Conservation (phyloP, 2,329 filamentous ascomycete species). For the Zymoseptoria tritici region DNA sequence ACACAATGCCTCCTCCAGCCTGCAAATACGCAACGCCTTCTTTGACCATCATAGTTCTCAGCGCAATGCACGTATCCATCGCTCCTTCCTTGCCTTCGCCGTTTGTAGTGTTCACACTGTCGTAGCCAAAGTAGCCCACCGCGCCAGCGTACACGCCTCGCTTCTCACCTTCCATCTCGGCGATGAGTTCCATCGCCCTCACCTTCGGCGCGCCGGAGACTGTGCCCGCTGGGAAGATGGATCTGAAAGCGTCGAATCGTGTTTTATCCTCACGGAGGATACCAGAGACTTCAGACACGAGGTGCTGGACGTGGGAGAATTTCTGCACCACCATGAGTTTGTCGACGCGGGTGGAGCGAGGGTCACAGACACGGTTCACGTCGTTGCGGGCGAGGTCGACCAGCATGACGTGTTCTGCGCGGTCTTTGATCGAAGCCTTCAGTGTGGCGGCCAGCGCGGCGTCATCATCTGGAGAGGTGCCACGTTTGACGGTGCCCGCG, state of each 20-base stretch:
- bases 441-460: slow-evolving; percentile 69
- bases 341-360: slow-evolving; percentile 81
- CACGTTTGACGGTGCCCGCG: slow-evolving; percentile 87
- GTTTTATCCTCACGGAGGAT: slow-evolving; percentile 76
- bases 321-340: slow-evolving; percentile 88
- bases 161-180: slow-evolving; percentile 89
- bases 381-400: slow-evolving; percentile 95
- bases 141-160: slow-evolving; percentile 91
- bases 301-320: slow-evolving; percentile 95
- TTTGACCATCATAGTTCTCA: slow-evolving; percentile 92
- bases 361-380: slow-evolving; percentile 91
- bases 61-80: slow-evolving; percentile 80
- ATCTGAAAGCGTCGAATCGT: slow-evolving; percentile 85
- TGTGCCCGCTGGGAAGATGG: slow-evolving; percentile 94
- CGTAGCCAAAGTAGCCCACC: slow-evolving; percentile 93
- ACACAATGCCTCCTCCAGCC: slow-evolving; percentile 81
- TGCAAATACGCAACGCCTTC: slow-evolving; percentile 88
- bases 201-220: slow-evolving; percentile 95
- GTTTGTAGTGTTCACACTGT: slow-evolving; percentile 51
- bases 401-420: slow-evolving; percentile 93
- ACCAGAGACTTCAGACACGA: slow-evolving; percentile 92
- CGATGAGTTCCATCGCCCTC: slow-evolving; percentile 92
- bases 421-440: slow-evolving; percentile 76
- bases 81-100: slow-evolving; percentile 65
- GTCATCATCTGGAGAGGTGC: slow-evolving; percentile 74